A percentile compares a stretch with the other conserved stretches of the same genome.
Conservation (phyloP, 441 rosid species). For the Adansonia grandidieri region DNA sequence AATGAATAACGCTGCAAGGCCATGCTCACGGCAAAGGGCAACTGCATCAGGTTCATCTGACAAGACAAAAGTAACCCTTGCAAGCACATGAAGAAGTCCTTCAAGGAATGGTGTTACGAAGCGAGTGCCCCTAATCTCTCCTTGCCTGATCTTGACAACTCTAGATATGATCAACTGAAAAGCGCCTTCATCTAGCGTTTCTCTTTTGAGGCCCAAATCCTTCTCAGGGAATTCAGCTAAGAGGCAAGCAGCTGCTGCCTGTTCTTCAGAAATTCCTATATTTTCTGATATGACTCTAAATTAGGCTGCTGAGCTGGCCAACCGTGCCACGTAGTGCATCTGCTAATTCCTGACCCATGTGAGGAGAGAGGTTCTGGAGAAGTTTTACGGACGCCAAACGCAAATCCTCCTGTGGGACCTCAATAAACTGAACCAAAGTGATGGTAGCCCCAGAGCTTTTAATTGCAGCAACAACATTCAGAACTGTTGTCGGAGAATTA, state of each 20-base stretch:
- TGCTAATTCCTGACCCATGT: conserved; percentile 86
- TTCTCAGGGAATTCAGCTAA: conserved; percentile 89
- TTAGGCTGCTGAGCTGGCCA: conserved; percentile 83
- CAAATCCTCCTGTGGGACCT: conserved; percentile 77
- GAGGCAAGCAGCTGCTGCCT: conserved; percentile 87
- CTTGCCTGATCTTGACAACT: conserved; percentile 68
- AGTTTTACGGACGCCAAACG: conserved; percentile 87
- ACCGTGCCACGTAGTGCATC: conserved; percentile 70
- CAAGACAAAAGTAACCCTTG: conserved; percentile 80
- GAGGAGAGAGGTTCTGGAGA: conserved; percentile 78
- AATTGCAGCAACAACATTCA: conserved; percentile 75
- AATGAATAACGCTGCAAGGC: conserved; percentile 68
- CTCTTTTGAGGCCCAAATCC: conserved; percentile 81
- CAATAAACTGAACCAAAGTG: conserved; percentile 96
- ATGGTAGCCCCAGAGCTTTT: conserved; percentile 85
- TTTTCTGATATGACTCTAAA: conserved; percentile 72
- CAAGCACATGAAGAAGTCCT: conserved; percentile 84
- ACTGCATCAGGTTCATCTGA: conserved; percentile 65
- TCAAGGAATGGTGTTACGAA: conserved; percentile 78
- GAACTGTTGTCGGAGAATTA: conserved; percentile 54
- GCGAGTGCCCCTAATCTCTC: conserved; percentile 74
- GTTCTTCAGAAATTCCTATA: conserved; percentile 78
- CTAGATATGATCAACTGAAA: conserved; percentile 58
- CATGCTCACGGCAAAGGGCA: conserved; percentile 66
- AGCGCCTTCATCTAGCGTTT: conserved; percentile 74